phyloP scores from a whole-genome alignment of 1,284 basidiomycete genomes.

The Cerioporus squamosus region DNA sequence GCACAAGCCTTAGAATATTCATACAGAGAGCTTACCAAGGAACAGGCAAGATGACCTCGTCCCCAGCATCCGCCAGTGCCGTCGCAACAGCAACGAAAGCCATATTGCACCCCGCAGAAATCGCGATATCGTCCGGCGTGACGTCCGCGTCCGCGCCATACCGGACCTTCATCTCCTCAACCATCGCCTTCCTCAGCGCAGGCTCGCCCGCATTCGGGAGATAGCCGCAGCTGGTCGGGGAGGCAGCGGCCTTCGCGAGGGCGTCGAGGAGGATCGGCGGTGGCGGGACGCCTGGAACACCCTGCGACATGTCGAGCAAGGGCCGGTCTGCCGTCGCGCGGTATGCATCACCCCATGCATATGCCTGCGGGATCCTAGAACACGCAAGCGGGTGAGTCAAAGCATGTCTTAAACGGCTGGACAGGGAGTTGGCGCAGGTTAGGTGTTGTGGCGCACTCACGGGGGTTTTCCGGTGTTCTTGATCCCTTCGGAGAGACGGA shows the following conservation, averaged over 20 bases:
- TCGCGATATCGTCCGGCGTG: constrained; percentile 56
- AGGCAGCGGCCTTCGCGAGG: constrained; percentile 51
- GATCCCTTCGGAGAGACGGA: constrained; percentile 22
- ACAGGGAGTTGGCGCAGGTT: too few relatives aligned
- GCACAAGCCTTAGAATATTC: too few relatives aligned
- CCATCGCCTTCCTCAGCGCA: constrained; percentile 59
- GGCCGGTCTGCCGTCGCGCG: constrained; percentile 46
- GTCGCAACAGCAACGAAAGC: constrained; percentile 71
- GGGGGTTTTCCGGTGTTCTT: constrained; percentile 24
- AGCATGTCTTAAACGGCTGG: too few relatives aligned
- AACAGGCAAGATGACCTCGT: constrained; percentile 79
- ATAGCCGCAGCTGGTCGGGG: constrained; percentile 62
- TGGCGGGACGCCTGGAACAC: constrained; percentile 73
- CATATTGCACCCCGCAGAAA: constrained; percentile 74
- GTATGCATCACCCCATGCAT: constrained; percentile 66
- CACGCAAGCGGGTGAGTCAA: too few relatives aligned
- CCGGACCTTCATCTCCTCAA: constrained; percentile 63
- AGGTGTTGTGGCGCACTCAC: constrained; percentile 11
- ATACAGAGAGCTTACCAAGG: constrained; percentile 80
- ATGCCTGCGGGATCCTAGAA: constrained; percentile 69
- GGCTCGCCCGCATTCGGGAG: constrained; percentile 70
- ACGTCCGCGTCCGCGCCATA: constrained; percentile 62
- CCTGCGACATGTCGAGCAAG: constrained; percentile 80
- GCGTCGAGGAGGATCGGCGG: constrained; percentile 55
- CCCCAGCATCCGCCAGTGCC: constrained; percentile 71